Base-by-base conservation (phyloP, 345 rosid genomes). In the Gossypium longicalyx region DNA sequence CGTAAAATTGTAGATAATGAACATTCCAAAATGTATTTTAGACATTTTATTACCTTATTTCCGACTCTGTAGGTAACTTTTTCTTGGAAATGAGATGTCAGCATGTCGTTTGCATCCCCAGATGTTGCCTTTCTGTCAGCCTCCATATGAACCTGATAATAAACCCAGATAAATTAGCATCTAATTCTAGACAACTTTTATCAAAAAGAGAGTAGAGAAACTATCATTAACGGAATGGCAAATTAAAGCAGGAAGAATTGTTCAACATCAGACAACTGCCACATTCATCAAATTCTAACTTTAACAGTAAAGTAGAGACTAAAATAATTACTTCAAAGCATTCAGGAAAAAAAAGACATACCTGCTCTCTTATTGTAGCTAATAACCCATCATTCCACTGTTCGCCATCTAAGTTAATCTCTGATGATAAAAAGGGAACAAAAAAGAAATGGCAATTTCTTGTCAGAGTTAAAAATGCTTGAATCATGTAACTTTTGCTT, bases 361-460 rank as follows among this genome's bases (percentile, higher is more conserved):
- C 98, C 97, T 87, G 85, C 77, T 94, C 98, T 84, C 98, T 89
- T 78, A 92, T 79, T 29, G 97, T 94, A 77, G 98, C 98, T 76
- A 92, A 75, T 49, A 94, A 85, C 63, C 98, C 98, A 77, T 94
- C 97, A 82, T 89, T 91, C 98, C 98, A 94, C 79, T 89, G 88
- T 77, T 90, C 98, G 68, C 93, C 97, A 73, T 91, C 87, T 79
- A 93, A 78, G 81, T 69, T 76, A 78, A 91, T 78, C 85, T 93
- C 99, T 89, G 88, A 82, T 45, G 70, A 77, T 47, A 74, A 64
- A 60, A 74, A n/a, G 22, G 44, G 48, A 12, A 56, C 41, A 34
- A 34, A 5, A 34, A 5, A 5, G 0, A 12, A 65, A 65, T 4
- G 29, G 29, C 15, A 12, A 67, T 66, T 45, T 20, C 70, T 67